Evolutionary conservation across 2,329 filamentous ascomycete species (phyloP).

Genomic region (Apiospora pterosperma): DNA sequence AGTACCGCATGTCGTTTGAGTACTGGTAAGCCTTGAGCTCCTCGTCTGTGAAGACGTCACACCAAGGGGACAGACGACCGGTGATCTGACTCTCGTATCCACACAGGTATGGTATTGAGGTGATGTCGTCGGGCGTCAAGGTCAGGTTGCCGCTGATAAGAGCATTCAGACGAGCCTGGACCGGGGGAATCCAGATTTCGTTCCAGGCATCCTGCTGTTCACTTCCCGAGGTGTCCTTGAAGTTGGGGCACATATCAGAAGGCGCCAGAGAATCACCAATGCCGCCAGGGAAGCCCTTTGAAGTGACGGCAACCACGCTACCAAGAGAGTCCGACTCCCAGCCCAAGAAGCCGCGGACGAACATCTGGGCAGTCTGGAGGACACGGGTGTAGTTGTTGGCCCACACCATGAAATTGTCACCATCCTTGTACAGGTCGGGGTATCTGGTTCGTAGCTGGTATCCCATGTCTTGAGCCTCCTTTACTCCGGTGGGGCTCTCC

Average conservation of each 20-base stretch:
- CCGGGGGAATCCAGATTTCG: constrained; percentile 47
- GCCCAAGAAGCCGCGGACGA: constrained; percentile 59
- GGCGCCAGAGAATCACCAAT: constrained; percentile 62
- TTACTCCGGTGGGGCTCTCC: constrained; percentile 58
- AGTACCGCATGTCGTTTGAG: constrained; percentile 65
- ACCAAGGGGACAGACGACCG: constrained; percentile 59
- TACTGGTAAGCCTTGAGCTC: constrained; percentile 66
- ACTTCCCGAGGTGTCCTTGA: constrained; percentile 50
- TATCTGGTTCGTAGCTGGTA: constrained; percentile 47
- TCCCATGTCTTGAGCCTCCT: constrained; percentile 56
- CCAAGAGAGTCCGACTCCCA: constrained; percentile 49
- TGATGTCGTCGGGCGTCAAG: constrained; percentile 50
- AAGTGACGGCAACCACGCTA: constrained; percentile 56
- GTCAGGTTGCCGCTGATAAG: constrained; percentile 52
- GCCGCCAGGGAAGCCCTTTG: constrained; percentile 44
- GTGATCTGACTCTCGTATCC: constrained; percentile 68
- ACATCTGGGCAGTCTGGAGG: constrained; percentile 59
- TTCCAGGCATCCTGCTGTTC: constrained; percentile 45
- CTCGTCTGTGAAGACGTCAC: constrained; percentile 56
- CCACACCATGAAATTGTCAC: constrained; percentile 56
- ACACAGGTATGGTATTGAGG: constrained; percentile 64
- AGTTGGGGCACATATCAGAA: constrained; percentile 60
- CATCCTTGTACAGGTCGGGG: constrained; percentile 46
- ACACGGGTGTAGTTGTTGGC: constrained; percentile 64
- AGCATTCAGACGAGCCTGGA: constrained; percentile 50